Evolutionary conservation across 805 yeast genomes (phyloP).

Genomic region (Grigorovia transvaalensis): DNA sequence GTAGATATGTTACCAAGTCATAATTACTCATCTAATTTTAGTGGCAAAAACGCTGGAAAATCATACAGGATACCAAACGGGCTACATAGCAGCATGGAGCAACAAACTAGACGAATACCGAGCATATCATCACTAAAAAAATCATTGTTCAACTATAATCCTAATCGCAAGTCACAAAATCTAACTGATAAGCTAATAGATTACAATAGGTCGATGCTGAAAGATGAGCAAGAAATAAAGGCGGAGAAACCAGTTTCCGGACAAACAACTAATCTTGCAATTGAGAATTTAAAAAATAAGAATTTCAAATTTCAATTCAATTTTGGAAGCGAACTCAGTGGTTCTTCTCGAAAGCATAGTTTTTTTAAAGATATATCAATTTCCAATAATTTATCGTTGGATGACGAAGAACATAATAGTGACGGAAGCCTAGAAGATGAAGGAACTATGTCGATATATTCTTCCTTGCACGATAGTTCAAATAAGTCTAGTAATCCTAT

Average conservation of each 20-base stretch:
- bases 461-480: slow-evolving; percentile 35
- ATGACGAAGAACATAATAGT: neutral
- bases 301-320: slow-evolving; percentile 28
- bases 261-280: slow-evolving; percentile 8
- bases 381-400: neutral
- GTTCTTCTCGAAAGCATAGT: neutral
- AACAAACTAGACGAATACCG: slow-evolving; percentile 5
- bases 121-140: slow-evolving; percentile 16
- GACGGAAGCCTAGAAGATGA: slow-evolving; percentile 42
- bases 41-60: slow-evolving; percentile 2
- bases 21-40: slow-evolving; percentile 2
- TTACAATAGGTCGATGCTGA: neutral
- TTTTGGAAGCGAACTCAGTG: slow-evolving; percentile 9
- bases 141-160: slow-evolving; percentile 19
- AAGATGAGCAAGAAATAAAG: neutral
- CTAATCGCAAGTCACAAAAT: neutral
- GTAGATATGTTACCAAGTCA: slow-evolving; percentile 14
- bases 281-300: slow-evolving; percentile 20
- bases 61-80: neutral
- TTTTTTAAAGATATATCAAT: neutral
- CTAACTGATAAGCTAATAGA: neutral
- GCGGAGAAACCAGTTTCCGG: neutral
- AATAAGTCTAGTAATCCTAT: slow-evolving; percentile 27
- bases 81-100: neutral
- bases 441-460: slow-evolving; percentile 56